These are phyloP conservation scores for Polytrichum formosum DNA, from an alignment of 225 moss, liverwort and hornwort species.

Conservation along the genomic window DNA sequence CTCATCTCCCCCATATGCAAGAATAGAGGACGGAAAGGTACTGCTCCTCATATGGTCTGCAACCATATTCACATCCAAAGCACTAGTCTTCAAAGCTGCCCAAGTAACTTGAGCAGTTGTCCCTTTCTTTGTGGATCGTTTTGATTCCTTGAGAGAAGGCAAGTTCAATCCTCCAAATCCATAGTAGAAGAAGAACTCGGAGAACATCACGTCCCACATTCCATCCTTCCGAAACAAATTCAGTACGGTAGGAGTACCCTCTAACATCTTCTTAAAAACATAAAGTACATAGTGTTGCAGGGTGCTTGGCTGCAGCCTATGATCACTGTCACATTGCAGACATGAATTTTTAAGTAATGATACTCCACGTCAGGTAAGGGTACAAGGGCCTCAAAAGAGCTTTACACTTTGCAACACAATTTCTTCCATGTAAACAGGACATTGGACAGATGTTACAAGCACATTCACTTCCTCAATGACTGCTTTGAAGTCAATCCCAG, in stretches of 20 bases:
- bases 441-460: neutral
- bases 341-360: too few relatives aligned
- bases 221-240: conserved; percentile 68
- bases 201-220: conserved; percentile 73
- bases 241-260: conserved; percentile 66
- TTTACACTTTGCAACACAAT: neutral
- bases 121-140: conserved; percentile 18
- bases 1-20: conserved; percentile 53
- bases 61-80: conserved; percentile 20
- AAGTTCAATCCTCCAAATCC: conserved; percentile 44
- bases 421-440: neutral
- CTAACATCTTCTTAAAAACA: conserved; percentile 82
- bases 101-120: conserved; percentile 16
- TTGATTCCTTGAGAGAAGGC: conserved; percentile 23
- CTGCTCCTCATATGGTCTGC: conserved; percentile 16
- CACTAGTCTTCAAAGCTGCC: conserved; percentile 24
- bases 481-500: neutral
- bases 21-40: conserved; percentile 23
- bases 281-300: conserved; percentile 79
- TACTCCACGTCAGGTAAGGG: too few relatives aligned
- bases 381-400: conserved; percentile 1
- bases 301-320: conserved; percentile 55
- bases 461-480: neutral
- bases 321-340: conserved; percentile 10
- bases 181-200: conserved; percentile 75